phyloP scores from a whole-genome alignment of 495 filamentous ascomycete genomes.

The Xylaria telfairii region DNA sequence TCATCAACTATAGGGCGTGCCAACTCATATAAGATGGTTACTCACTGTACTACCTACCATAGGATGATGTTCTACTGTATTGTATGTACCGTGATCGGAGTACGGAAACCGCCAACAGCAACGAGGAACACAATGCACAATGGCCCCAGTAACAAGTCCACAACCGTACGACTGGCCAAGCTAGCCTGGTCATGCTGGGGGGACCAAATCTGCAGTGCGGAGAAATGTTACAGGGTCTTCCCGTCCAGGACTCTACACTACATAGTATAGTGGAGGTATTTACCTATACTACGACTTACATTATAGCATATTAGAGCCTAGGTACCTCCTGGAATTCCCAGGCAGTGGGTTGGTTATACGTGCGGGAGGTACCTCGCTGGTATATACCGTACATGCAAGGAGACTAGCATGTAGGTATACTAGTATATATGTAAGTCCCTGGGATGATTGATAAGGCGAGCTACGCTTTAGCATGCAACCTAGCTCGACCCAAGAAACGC shows the following conservation, averaged over 20 bases:
- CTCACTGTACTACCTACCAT: no score
- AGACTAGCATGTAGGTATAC: no score
- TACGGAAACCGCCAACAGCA: background rate
- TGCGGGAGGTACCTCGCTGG: no score
- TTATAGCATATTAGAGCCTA: no score
- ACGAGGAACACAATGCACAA: background rate
- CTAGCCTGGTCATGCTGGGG: background rate
- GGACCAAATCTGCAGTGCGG: conserved; percentile 15
- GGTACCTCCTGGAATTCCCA: no score
- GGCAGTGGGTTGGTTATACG: no score
- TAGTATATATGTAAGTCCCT: no score
- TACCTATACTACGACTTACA: background rate
- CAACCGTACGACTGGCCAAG: background rate
- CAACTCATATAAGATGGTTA: background rate
- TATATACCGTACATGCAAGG: background rate
- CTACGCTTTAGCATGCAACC: background rate
- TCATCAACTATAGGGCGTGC: background rate
- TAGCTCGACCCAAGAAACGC: conserved; percentile 1
- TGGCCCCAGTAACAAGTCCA: conserved; percentile 5
- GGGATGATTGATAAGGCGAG: background rate
- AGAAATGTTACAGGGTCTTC: conserved; percentile 11
- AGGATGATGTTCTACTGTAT: background rate
- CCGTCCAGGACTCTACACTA: background rate
- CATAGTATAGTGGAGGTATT: no score
- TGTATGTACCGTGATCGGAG: background rate